These are phyloP conservation scores for Halophytophthora polymorphica DNA, from an alignment of 352 stramenopile species.

Conservation along the genomic window DNA sequence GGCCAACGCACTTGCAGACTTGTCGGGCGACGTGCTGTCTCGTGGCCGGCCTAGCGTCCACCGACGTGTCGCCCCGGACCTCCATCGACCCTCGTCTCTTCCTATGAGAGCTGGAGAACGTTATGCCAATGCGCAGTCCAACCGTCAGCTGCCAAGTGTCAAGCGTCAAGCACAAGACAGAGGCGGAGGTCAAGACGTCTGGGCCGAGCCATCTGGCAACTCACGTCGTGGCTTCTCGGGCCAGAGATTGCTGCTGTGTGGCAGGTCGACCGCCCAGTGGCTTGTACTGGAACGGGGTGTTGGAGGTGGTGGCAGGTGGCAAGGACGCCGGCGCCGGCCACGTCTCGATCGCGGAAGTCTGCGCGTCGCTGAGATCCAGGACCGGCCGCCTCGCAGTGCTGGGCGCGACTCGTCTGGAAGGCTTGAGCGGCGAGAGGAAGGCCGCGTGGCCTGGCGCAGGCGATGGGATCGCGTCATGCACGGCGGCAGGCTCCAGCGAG, in stretches of 20 bases:
- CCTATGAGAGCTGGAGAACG: too few relatives aligned
- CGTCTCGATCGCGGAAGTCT: neutral
- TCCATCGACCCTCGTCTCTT: too few relatives aligned
- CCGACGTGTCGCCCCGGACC: too few relatives aligned
- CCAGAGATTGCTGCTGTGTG: constrained; percentile 3
- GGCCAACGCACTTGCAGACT: too few relatives aligned
- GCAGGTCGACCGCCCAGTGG: constrained; percentile 1
- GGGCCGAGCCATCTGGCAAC: too few relatives aligned
- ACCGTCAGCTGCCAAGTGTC: too few relatives aligned
- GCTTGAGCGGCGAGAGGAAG: constrained; percentile 36
- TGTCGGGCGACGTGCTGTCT: too few relatives aligned
- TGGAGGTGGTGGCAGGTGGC: neutral
- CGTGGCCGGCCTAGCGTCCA: too few relatives aligned
- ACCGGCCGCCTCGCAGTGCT: neutral
- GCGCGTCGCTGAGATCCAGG: constrained; percentile 1
- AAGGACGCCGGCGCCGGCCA: neutral
- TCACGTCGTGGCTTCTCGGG: constrained; percentile 3
- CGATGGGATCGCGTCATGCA: constrained; percentile 8
- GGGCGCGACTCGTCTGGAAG: neutral
- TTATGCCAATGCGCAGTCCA: too few relatives aligned
- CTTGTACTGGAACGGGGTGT: constrained; percentile 2
- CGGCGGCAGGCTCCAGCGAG: constrained; percentile 4
- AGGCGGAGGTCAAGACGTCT: too few relatives aligned
- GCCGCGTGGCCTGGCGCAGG: constrained; percentile 7
- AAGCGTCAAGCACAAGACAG: too few relatives aligned